Base-by-base conservation (phyloP, 257 asterid genomes). In the Solanum chmielewskii region DNA sequence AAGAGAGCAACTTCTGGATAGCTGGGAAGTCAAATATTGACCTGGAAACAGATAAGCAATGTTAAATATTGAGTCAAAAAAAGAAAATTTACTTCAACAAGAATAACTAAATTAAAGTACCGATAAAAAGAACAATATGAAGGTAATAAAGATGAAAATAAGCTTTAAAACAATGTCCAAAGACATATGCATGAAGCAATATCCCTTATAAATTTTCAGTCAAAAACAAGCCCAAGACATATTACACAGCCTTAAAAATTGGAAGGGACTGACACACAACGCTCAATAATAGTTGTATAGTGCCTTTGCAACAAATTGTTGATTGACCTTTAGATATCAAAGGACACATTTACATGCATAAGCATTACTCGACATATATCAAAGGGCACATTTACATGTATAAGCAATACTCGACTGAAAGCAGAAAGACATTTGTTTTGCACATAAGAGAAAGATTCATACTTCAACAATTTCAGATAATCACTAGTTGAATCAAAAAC, bases 401-500 rank as follows among this genome's bases (percentile, higher is more conserved):
- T 64, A 89, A 47, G 88, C 69, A 75, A 45, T 71, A 83, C 42
- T 37, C 83, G 49, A 47, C 74, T 25, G 85, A 41, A 59, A 70
- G 83, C 68, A 52, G 59, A 83, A 42, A 66, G 60, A 69, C 39
- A 81, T 56, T 21, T 69, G 13, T 15, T 27, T 23, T 71, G 21
- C 80, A 14, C 74, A 49, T 59, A 25, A 68, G 68, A 73, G 41
- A 87, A 85, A 21, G 86, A 87, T 47, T 83, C 99, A 75, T 93
- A 97, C 99, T 97, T 97, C 99, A 97, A 92, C 96, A 97, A 87
- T 88, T 97, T 94, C 88, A 97, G 96, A 88, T 95, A 97, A 87
- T 97, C 99, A 85, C 87, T 90, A 86, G 99, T 96, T 84, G 98
- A 94, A 91, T 95, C 99, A 87, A 97, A 97, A 90, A 97, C 97